Evolutionary conservation across 805 yeast species (phyloP).

Genomic region (Suhomyces kilbournensis): DNA sequence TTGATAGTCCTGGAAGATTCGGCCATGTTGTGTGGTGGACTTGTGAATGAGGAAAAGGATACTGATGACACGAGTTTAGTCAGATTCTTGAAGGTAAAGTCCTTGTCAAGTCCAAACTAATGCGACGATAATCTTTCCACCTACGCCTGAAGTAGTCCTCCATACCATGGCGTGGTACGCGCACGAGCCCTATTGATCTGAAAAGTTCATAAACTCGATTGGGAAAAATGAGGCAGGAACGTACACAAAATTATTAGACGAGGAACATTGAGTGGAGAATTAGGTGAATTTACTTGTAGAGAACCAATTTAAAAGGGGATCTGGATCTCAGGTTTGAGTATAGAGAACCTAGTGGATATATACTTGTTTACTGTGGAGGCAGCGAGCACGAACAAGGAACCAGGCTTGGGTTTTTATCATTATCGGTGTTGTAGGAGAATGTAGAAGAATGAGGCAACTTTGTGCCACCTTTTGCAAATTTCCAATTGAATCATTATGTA

Average conservation of each 20-base stretch:
- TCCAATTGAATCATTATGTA: background rate
- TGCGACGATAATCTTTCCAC: background rate
- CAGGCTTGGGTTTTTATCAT: background rate
- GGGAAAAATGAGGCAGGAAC: background rate
- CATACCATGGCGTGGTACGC: background rate
- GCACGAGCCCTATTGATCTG: constrained; percentile 1
- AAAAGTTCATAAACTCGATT: background rate
- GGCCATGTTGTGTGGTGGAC: constrained; percentile 19
- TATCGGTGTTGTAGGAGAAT: background rate
- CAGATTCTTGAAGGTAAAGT: background rate
- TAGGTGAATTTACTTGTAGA: background rate
- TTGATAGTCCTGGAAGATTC: constrained; percentile 43
- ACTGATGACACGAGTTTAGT: background rate
- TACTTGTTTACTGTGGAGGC: background rate
- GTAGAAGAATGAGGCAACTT: background rate
- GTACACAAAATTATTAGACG: background rate
- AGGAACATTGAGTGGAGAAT: background rate
- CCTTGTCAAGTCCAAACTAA: background rate
- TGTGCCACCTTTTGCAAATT: background rate
- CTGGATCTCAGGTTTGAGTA: background rate
- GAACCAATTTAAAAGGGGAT: background rate
- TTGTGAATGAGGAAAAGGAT: background rate
- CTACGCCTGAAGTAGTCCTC: background rate
- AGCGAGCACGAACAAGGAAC: background rate
- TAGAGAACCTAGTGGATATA: background rate